phyloP scores from a whole-genome alignment of 768 basidiomycete genomes.

The Kwoniella europaea region DNA sequence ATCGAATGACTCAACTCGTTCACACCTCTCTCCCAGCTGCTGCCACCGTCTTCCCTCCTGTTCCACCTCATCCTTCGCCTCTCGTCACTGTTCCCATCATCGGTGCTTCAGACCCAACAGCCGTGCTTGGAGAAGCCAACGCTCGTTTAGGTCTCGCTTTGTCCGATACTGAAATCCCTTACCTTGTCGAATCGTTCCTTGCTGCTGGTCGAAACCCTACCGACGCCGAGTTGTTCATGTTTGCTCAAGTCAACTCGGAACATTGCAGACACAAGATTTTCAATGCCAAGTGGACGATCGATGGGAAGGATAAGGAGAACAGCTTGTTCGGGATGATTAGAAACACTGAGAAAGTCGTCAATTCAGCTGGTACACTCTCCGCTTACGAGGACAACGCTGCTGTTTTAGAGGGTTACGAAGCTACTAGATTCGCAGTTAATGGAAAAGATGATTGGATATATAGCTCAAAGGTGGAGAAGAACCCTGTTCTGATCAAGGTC shows the following conservation, averaged over 20 bases:
- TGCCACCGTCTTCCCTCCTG: constrained; percentile 60
- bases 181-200: constrained; percentile 85
- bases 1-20: constrained; percentile 93
- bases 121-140: constrained; percentile 76
- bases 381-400: constrained; percentile 99
- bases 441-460: constrained; percentile 62
- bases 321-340: constrained; percentile 97
- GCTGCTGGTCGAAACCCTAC: constrained; percentile 86
- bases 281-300: constrained; percentile 94
- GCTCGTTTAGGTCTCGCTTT: constrained; percentile 85
- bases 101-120: constrained; percentile 63
- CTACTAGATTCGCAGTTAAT: constrained; percentile 72
- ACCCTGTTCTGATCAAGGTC: constrained; percentile 93
- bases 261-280: constrained; percentile 99
- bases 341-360: constrained; percentile 80
- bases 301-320: constrained; percentile 67
- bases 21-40: constrained; percentile 68
- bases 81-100: constrained; percentile 73
- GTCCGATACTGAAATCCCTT: constrained; percentile 84
- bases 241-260: constrained; percentile 99
- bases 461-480: constrained; percentile 67
- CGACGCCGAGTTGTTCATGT: constrained; percentile 99
- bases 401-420: constrained; percentile 77
- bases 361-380: constrained; percentile 79
- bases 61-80: constrained; percentile 68